Conservation (phyloP, 176 grass and related monocot genomes). For the Triticum monococcum region DNA sequence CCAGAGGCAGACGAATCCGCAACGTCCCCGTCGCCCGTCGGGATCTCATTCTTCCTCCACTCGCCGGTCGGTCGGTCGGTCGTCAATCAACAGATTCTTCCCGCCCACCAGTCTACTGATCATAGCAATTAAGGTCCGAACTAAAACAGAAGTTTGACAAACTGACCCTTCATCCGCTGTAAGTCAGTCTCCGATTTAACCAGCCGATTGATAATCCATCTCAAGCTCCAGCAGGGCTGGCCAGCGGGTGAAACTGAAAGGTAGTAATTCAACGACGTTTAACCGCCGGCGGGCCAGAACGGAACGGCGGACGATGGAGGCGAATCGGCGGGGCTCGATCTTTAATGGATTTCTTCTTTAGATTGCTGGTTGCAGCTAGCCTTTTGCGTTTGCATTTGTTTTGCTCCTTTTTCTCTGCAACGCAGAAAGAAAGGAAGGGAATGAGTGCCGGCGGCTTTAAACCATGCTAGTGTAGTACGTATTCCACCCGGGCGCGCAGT, state of each 20-base stretch:
- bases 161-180: too few relatives aligned
- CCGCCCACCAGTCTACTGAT: too few relatives aligned
- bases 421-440: neutral
- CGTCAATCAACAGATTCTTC: neutral
- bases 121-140: too few relatives aligned
- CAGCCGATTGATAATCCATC: too few relatives aligned
- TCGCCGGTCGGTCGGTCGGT: neutral
- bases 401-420: neutral
- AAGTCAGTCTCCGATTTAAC: neutral
- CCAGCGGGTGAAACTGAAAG: too few relatives aligned
- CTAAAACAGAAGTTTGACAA: too few relatives aligned
- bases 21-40: neutral
- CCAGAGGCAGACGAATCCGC: too few relatives aligned
- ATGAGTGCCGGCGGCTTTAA: neutral
- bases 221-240: too few relatives aligned
- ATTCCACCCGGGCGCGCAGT: neutral
- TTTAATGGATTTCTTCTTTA: neutral
- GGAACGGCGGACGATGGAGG: too few relatives aligned
- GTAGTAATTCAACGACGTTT: too few relatives aligned
- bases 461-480: neutral
- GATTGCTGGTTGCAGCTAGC: neutral
- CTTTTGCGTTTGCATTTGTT: too few relatives aligned
- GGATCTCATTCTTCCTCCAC: slow-evolving; percentile 36
- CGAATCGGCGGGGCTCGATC: neutral
- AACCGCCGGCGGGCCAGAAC: too few relatives aligned